Evolutionary conservation across 2,329 filamentous ascomycete genomes (phyloP).

Genomic region (Oidium heveae): DNA sequence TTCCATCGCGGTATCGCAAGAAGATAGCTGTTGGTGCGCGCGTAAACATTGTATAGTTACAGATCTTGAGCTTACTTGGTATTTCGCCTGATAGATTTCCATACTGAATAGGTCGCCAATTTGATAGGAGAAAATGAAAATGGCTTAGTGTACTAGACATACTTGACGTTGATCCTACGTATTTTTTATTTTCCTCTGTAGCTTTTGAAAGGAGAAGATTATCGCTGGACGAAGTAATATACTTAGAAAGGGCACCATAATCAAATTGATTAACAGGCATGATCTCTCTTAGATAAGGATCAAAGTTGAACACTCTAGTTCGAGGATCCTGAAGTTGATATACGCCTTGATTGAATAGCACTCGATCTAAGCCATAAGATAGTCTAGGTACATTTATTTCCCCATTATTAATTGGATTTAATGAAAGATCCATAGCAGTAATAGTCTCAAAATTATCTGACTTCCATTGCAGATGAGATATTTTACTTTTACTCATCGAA

Average conservation of each 20-base stretch:
- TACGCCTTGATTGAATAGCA: slow-evolving; percentile 87
- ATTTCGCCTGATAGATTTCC: slow-evolving; percentile 44
- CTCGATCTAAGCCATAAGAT: slow-evolving; percentile 18
- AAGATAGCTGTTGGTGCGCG: slow-evolving; percentile 59
- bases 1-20: slow-evolving; percentile 55
- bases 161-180: slow-evolving; percentile 86
- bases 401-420: slow-evolving; percentile 9
- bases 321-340: slow-evolving; percentile 77
- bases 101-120: slow-evolving; percentile 50
- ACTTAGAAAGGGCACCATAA: slow-evolving; percentile 62
- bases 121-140: slow-evolving; percentile 76
- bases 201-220: slow-evolving; percentile 43
- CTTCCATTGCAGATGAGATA: too few species aligned
- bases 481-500: too few species aligned
- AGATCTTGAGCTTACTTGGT: slow-evolving; percentile 25
- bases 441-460: slow-evolving; percentile 9
- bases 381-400: slow-evolving; percentile 12
- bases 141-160: slow-evolving; percentile 76
- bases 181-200: slow-evolving; percentile 42
- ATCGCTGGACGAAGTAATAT: slow-evolving; percentile 82
- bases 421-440: slow-evolving; percentile 7
- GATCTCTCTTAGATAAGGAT: slow-evolving; percentile 75
- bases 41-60: slow-evolving; percentile 41
- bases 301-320: slow-evolving; percentile 83
- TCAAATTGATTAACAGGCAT: slow-evolving; percentile 90